These are phyloP conservation scores for Talaromyces sp. DNA, from an alignment of 2,329 filamentous ascomycete species.

Conservation along the genomic window DNA sequence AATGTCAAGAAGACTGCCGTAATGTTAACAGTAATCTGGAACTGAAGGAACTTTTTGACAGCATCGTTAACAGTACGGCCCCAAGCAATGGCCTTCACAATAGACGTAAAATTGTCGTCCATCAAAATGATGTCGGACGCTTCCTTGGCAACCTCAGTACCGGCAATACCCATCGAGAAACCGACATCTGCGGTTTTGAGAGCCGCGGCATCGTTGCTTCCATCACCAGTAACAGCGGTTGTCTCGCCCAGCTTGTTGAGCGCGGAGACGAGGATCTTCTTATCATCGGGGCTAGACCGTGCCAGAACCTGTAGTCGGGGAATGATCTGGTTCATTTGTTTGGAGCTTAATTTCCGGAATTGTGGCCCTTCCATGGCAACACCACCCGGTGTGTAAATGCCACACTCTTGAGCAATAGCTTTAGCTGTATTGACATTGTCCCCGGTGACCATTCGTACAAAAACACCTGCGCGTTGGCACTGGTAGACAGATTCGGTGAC, in stretches of 20 bases:
- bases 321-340: conserved; percentile 62
- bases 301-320: conserved; percentile 67
- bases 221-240: conserved; percentile 77
- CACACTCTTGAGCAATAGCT: conserved; percentile 73
- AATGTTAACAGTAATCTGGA: conserved; percentile 56
- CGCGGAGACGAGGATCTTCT: conserved; percentile 65
- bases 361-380: conserved; percentile 72
- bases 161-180: conserved; percentile 80
- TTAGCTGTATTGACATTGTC: conserved; percentile 76
- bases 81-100: conserved; percentile 78
- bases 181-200: conserved; percentile 77
- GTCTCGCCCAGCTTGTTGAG: conserved; percentile 70
- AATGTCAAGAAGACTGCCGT: conserved; percentile 63
- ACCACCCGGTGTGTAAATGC: conserved; percentile 63
- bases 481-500: conserved; percentile 67
- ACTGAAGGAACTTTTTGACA: conserved; percentile 65
- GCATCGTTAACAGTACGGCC: conserved; percentile 72
- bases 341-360: conserved; percentile 65
- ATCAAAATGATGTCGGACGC: conserved; percentile 80
- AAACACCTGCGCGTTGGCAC: conserved; percentile 71
- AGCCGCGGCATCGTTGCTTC: conserved; percentile 77
- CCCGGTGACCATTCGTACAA: conserved; percentile 80
- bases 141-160: conserved; percentile 79
- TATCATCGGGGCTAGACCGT: conserved; percentile 70
- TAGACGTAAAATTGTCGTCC: conserved; percentile 85